Conservation (phyloP, 2,329 filamentous ascomycete genomes). For the Cordyceps pruinosa region DNA sequence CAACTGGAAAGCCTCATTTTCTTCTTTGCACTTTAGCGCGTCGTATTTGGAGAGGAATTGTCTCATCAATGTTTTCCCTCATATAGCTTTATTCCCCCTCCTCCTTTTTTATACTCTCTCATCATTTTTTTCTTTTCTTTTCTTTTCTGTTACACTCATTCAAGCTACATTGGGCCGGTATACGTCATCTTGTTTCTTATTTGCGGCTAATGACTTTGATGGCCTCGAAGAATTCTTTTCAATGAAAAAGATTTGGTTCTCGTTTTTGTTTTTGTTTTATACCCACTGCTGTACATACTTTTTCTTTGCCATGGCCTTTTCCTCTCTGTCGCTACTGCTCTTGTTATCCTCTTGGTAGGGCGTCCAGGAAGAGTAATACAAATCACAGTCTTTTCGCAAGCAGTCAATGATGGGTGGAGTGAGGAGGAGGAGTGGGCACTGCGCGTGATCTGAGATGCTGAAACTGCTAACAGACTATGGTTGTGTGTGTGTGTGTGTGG, state of each 20-base stretch:
- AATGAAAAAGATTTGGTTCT: background rate
- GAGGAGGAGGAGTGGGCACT: too few species aligned
- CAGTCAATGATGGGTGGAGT: too few species aligned
- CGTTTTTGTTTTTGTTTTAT: conserved; percentile 3
- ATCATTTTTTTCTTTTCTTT: background rate
- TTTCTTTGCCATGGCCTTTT: background rate
- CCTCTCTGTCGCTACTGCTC: background rate
- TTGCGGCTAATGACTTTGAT: conserved; percentile 8
- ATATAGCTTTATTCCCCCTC: background rate
- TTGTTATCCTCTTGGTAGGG: background rate
- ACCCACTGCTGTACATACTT: conserved; percentile 3
- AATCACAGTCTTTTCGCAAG: background rate
- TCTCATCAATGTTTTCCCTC: background rate
- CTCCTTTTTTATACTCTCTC: background rate
- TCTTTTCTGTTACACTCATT: background rate
- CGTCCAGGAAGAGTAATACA: background rate
- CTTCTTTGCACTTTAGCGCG: conserved; percentile 6
- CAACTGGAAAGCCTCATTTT: background rate
- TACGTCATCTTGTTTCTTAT: background rate
- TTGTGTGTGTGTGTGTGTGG: too few species aligned
- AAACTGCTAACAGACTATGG: too few species aligned
- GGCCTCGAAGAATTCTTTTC: conserved; percentile 2
- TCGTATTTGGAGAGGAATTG: conserved; percentile 1
- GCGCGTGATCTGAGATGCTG: too few species aligned
- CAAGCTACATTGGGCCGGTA: conserved; percentile 5